Evolutionary conservation across 1,139 yeast genomes (phyloP), one percentile per base, ranked within the genome.

Genomic region (Nadsonia starkeyi-henricii): DNA sequence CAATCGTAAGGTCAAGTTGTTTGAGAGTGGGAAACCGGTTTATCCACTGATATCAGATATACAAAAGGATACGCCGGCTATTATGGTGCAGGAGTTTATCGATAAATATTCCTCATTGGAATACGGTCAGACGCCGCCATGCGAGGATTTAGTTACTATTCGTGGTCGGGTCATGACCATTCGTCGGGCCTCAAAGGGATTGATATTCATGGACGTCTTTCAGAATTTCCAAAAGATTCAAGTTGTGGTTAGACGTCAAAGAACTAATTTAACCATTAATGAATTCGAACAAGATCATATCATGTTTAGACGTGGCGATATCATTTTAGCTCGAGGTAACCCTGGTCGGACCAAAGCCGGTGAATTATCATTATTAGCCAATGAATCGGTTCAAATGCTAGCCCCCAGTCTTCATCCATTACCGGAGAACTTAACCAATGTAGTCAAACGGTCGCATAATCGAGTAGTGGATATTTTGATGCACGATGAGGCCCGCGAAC

Each of bases 301-400:
- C 2, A 61, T 69, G 41, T 66, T 86, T 43, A 70, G 80, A 45
- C 73, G 75, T 36, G 96, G 96, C 0, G 98, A 89, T 61, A 74
- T 72, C 45, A 67, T 88, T 1, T 68, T 75, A 5, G 77, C 79
- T 36, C 57, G 65, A 3, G 98, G 98, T 0, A 59, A 59, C 20
- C 88, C 96, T 0, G 84, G 93, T 41, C 62, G 75, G 2, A 85
- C 96, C 0, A 77, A 80, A 49, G 77, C 79, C 1, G 94, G 94
- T 0, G 93, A 85, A 58, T 66, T 89, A 13, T 82, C 96, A 1
- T 59, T 91, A 50, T 78, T 84, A 55, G 72, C 81, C n/a, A 63
- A 65, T 1, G 54, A 62, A 5, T 71, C 78, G 1, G 62, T 84
- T 1, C 56, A 52, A 30, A 63, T 85, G 20, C 70, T 84, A 12